Base-by-base conservation (phyloP, 345 rosid genomes). In the Boechera retrofracta region DNA sequence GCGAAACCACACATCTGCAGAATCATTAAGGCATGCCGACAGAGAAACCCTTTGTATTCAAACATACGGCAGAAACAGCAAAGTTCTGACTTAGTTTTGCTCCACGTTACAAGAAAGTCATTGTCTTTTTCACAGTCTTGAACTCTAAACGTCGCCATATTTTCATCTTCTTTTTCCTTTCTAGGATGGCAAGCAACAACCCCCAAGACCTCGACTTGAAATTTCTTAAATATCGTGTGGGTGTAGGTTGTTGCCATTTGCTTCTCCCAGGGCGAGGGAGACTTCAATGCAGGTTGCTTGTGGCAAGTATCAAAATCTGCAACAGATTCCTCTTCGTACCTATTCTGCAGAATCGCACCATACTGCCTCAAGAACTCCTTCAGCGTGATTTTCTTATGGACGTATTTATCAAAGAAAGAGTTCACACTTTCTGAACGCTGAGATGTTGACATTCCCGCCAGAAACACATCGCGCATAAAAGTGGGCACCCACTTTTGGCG, bases 201-300 rank as follows among this genome's bases (percentile, higher is more conserved):
- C 18, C 92, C 92, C 73, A 88, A 82, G 3, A 88, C 86, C 85
- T 88, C 92, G 21, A 81, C 86, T 72, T 88, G 92, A 72, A 88
- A 86, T 56, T 81, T 88, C 79, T 79, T 88, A 76, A 86, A 88
- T 81, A 88, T 79, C 12, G 88, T 84, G 83, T 88, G 87, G 3
- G 92, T 86, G 71, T 86, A 88, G 31, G 85, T 73, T 24, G 80
- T 77, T 36, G 90, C 86, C 82, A 88, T 82, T 53, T 82, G 86
- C 77, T 88, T 88, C 71, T 88, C 92, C 90, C 86, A 84, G 2
- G 92, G 92, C 0, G 92, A 88, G 21, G 92, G 89, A 79, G 92
- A 88, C 79, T 81, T 88, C 76, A 88, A 64, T 38, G 92, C 79
- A 48, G 89, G 89, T 54, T 85, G 92, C 68, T 85, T 86, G 80